Base-by-base conservation (phyloP, 1,284 basidiomycete genomes). In the Gomphus sp. region DNA sequence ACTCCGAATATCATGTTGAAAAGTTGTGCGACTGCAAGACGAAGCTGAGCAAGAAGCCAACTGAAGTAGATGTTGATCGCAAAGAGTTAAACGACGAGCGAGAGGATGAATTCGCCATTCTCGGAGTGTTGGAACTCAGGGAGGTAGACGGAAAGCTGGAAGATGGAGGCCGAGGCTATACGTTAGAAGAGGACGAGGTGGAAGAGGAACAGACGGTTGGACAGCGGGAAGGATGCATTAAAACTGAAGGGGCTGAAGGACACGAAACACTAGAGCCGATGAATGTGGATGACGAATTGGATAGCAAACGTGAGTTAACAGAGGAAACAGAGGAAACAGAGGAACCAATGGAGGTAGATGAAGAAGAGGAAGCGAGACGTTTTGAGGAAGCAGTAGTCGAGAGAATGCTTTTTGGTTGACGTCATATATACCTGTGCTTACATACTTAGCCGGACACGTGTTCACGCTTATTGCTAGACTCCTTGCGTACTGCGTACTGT, bases 11-110 rank as follows among this genome's bases (percentile, higher is more conserved):
- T 56, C 71, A 67, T 36, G 69, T 88, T 37, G 61, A 65, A 0
- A 68, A 71, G 11, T 55, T 89, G n/a, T 89, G 87, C 64, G 70
- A 75, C 53, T 89, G 87, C 64, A 43, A 55, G 55, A 52, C 22
- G 48, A 57, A 52, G 11, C 54, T 62, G 48, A 43, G 33, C 18
- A 41, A 49, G 14, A 48, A 45, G n/a, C 31, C 18, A 5, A 50
- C 52, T 50, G 60, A 62, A 44, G 60, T 61, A 44, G 59, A 55
- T 47, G 60, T 60, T 52, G 63, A 62, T 49, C 56, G 69, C n/a
- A 47, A 51, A 10, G 54, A 56, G 22, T 39, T 60, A 33, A 63
- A 71, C 51, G 73, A 75, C 59, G 72, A 74, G 63, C 76, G 73
- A 9, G 69, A 68, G 48, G 70, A 69, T 53, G 75, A 74, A 5